Base-by-base conservation (phyloP, 164 flowering plant genomes). In the Hamamelis virginiana region DNA sequence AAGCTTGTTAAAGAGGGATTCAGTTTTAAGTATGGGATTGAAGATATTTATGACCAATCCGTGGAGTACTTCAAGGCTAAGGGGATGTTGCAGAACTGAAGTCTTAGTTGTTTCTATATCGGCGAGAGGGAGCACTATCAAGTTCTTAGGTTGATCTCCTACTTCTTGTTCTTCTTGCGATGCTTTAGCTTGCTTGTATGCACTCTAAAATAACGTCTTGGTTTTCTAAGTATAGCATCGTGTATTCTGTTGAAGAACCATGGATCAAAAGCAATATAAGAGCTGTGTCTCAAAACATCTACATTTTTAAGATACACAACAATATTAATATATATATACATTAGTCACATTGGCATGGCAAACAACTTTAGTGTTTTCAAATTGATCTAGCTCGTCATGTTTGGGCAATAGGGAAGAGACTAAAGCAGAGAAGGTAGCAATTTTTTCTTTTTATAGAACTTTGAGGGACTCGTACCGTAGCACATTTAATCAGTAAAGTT, bases 1-100 rank as follows among this genome's bases (percentile, higher is more conserved):
- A 88, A 88, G 80, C 87, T 89, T 1, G 57, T 77, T 23, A 82
- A 81, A 21, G 91, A 86, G 75, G 97, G 97, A 18, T 89, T 91
- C 85, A 80, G 73, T 60, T 91, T 87, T 80, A 86, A 88, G 77
- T 86, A 82, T 64, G 86, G 88, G 43, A 77, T 88, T 18, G 87
- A 89, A 68, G 86, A 87, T 13, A 80, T 87, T 8, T 91, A 82
- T 47, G 93, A 89, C 62, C 80, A 87, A 55, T 65, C 85, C 4
- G 74, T 88, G 22, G 91, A 85, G 76, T 91, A 83, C 65, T 75
- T 85, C 68, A 85, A 82, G 76, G 59, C 76, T 9, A 80, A 77
- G 56, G 88, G 88, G 47, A 25, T 87, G 28, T 69, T 87, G 77
- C 66, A 77, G 69, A 62, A 76, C 27, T 82, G 68, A 81, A 38